Conservation (phyloP, 1,284 basidiomycete genomes). For the Ganoderma sinense region DNA sequence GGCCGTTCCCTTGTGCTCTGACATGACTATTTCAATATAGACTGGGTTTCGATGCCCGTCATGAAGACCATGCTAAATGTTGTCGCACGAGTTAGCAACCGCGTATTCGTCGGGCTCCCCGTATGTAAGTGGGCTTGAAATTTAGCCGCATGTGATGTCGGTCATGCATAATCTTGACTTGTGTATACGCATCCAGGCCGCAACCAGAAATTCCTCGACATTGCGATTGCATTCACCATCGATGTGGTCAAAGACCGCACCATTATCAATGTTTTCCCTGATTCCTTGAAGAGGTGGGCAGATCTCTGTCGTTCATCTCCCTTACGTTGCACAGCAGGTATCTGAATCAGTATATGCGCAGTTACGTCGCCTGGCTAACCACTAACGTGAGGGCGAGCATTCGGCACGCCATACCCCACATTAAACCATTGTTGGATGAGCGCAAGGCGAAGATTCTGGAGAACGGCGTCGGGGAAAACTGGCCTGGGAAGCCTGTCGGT, state of each 20-base stretch:
- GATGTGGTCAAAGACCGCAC: constrained; percentile 20
- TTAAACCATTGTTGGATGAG: constrained; percentile 31
- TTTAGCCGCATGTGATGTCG: background rate
- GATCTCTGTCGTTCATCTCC: background rate
- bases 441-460: constrained; percentile 23
- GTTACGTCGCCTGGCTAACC: background rate
- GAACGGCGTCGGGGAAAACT: constrained; percentile 22
- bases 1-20: background rate
- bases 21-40: background rate
- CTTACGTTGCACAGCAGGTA: background rate
- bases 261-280: constrained; percentile 22
- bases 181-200: constrained; percentile 15
- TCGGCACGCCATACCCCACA: constrained; percentile 5
- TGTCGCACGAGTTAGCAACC: constrained; percentile 52
- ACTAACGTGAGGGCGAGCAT: constrained; percentile 8
- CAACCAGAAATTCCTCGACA: constrained; percentile 23
- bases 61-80: constrained; percentile 44
- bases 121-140: constrained; percentile 37
- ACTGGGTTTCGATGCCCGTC: constrained; percentile 16
- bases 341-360: background rate
- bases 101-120: constrained; percentile 53
- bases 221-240: constrained; percentile 19
- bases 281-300: constrained; percentile 7
- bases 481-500: constrained; percentile 15
- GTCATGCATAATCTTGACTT: background rate